Conservation (phyloP, 2,329 filamentous ascomycete genomes). For the Neofusicoccum umdonicola region DNA sequence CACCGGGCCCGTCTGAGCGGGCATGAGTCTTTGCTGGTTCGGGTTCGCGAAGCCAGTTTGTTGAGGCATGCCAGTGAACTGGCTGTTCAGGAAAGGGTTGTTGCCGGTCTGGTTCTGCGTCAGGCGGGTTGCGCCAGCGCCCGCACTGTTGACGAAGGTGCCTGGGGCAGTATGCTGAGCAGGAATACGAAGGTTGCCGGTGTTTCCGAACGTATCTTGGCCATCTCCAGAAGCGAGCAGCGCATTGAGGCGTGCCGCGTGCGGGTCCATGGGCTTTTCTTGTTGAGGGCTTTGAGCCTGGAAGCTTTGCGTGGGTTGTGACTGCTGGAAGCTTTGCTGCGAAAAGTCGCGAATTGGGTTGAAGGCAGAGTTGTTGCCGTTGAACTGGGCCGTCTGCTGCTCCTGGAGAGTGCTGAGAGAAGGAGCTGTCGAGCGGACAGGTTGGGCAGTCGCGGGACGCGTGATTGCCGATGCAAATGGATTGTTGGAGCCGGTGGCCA, state of each 20-base stretch:
- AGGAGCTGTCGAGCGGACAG: constrained; percentile 58
- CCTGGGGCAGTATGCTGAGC: constrained; percentile 95
- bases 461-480: constrained; percentile 79
- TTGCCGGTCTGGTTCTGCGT: constrained; percentile 68
- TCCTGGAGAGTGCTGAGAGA: constrained; percentile 75
- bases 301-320: constrained; percentile 18
- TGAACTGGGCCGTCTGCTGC: constrained; percentile 72
- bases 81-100: constrained; percentile 85
- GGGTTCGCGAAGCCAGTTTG: constrained; percentile 35
- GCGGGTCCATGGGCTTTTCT: constrained; percentile 52
- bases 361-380: constrained; percentile 53
- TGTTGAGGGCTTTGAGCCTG: constrained; percentile 37
- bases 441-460: constrained; percentile 57
- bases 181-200: constrained; percentile 91
- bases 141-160: constrained; percentile 94
- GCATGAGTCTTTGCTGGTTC: constrained; percentile 38
- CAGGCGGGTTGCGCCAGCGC: constrained; percentile 70
- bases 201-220: constrained; percentile 95
- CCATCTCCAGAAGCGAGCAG: constrained; percentile 85
- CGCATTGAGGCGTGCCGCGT: constrained; percentile 74
- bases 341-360: constrained; percentile 47
- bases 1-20: constrained; percentile 53
- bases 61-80: constrained; percentile 69
- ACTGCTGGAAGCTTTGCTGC: constrained; percentile 15
- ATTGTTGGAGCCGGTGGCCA: constrained; percentile 95